Conservation (phyloP, 176 grass and related monocot genomes). For the Thalia dealbata region DNA sequence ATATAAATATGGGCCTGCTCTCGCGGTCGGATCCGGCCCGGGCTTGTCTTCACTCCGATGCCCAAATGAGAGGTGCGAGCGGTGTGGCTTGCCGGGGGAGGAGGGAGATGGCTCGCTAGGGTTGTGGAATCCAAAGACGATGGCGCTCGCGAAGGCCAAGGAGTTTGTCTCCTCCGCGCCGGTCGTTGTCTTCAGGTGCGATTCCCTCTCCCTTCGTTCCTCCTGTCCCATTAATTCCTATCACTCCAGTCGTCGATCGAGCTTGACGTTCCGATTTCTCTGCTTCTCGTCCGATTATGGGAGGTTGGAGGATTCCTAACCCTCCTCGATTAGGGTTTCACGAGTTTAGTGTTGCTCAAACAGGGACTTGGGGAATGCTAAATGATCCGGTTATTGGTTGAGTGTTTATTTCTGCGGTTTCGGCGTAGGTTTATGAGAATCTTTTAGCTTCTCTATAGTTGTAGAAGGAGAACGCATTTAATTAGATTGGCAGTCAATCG, state of each 20-base stretch:
- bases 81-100: not conserved
- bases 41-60: not conserved
- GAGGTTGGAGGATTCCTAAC: not conserved
- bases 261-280: not conserved
- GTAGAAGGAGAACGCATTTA: not conserved
- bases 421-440: not conserved
- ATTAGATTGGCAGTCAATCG: not conserved
- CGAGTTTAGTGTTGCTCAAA: not conserved
- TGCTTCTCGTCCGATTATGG: not conserved
- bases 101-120: not conserved
- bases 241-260: not conserved
- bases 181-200: conserved; percentile 43
- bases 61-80: not conserved
- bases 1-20: not conserved
- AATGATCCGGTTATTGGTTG: not conserved
- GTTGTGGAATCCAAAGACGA: not conserved
- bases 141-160: conserved; percentile 50
- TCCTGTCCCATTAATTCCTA: not conserved
- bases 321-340: not conserved
- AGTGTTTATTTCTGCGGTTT: not conserved
- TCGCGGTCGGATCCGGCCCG: not conserved
- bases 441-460: not conserved
- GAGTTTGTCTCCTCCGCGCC: conserved; percentile 29
- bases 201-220: not conserved
- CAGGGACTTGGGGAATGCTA: not conserved